Evolutionary conservation across 1,139 yeast species (phyloP).

Genomic region (Citeromyces siamensis): DNA sequence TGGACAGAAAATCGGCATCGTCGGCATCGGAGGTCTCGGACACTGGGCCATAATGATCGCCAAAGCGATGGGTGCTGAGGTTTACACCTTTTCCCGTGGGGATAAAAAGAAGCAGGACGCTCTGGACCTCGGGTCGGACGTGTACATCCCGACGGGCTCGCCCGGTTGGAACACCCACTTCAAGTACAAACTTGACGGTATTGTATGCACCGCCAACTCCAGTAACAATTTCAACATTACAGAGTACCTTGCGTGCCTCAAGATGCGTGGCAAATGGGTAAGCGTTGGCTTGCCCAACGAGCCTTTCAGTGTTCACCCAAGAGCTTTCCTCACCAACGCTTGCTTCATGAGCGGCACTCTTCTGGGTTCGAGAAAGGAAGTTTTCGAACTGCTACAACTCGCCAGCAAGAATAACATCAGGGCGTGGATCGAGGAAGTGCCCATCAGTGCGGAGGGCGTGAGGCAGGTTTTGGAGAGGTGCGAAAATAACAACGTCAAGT

Average conservation of each 20-base stretch:
- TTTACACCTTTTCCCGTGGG: slow-evolving; percentile 23
- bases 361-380: slow-evolving; percentile 35
- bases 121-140: slow-evolving; percentile 21
- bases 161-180: slow-evolving; percentile 22
- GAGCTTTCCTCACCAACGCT: slow-evolving; percentile 22
- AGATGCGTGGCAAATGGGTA: slow-evolving; percentile 34
- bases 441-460: slow-evolving; percentile 34
- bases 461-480: slow-evolving; percentile 36
- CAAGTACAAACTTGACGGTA: slow-evolving; percentile 26
- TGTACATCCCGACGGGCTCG: slow-evolving; percentile 23
- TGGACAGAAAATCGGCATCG: slow-evolving; percentile 22
- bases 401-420: slow-evolving; percentile 36
- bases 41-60: slow-evolving; percentile 27
- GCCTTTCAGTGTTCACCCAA: slow-evolving; percentile 21
- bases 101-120: slow-evolving; percentile 22
- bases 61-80: slow-evolving; percentile 24
- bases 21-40: slow-evolving; percentile 31
- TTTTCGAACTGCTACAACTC: slow-evolving; percentile 38
- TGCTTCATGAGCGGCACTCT: slow-evolving; percentile 28
- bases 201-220: slow-evolving; percentile 40
- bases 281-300: slow-evolving; percentile 41
- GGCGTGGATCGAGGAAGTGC: slow-evolving; percentile 47
- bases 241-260: slow-evolving; percentile 22
- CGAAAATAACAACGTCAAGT: slow-evolving; percentile 42
- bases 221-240: slow-evolving; percentile 25